Base-by-base conservation (phyloP, 352 stramenopile species). In the Phytopythium kandeliae region DNA sequence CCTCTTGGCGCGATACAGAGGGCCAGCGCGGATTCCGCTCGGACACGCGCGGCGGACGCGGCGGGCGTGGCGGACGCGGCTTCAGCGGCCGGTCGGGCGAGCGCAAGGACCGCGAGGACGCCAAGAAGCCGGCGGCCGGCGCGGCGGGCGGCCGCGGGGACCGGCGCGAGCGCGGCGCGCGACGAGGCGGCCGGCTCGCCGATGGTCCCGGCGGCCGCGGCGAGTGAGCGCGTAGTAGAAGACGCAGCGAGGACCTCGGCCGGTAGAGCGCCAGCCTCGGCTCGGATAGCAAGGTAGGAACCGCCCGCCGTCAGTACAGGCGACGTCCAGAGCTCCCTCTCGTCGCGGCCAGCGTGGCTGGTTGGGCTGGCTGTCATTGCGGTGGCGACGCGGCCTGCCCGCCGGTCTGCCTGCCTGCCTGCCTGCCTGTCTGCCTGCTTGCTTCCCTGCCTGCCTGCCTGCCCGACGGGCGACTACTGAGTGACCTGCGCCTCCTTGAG, bases 401-500 rank as follows among this genome's bases (percentile, higher is more conserved):
- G n/a, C n/a, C n/a, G n/a, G n/a, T 9, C 28, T 9, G 28, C 28
- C 9, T 9, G 4, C 28, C 9, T 31, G 4, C 28, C 28, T 31
- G 28, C 44, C n/a, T 19, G 13, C 44, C 22, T 64, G n/a, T n/a
- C n/a, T n/a, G n/a, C 28, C 28, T 9, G 28, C 28, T 31, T 9
- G 4, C 28, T 31, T 31, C 28, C 28, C 28, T 31, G 28, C 44
- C n/a, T 19, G 13, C 44, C 22, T 64, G n/a, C n/a, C n/a, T n/a
- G n/a, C n/a, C n/a, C n/a, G n/a, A n/a, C n/a, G n/a, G n/a, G n/a
- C n/a, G n/a, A n/a, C n/a, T 58, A 89, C 51, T 85, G 71, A 37
- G 70, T 62, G 40, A 95, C 80, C 42, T 92, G 84, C 19, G 84
- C 84, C 63, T 92, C 84, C 71, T 92, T 92, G 37, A 95, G 60